A percentile compares a stretch with the other conserved stretches of the same genome.
Conservation (phyloP, 352 stramenopile genomes). For the Globisporangium nagaii region DNA sequence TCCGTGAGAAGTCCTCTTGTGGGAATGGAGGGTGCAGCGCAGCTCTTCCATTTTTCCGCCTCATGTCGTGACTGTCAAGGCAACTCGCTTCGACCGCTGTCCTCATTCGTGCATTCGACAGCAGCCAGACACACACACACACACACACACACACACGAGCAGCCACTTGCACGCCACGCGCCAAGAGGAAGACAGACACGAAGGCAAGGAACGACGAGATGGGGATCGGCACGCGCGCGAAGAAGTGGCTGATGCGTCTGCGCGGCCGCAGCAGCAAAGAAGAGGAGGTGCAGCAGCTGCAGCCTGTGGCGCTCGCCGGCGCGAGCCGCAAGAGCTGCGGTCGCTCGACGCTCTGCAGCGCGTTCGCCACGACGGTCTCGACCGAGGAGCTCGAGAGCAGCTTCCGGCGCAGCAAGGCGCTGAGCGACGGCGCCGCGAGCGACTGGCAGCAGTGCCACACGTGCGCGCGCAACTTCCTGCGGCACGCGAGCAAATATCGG, state of each 20-base stretch:
- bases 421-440: slow-evolving; percentile 35
- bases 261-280: slow-evolving; percentile 40
- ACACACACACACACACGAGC: background rate
- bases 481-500: slow-evolving; percentile 38
- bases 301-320: slow-evolving; percentile 60
- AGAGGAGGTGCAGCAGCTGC: slow-evolving; percentile 50
- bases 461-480: slow-evolving; percentile 59
- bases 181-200: too few relatives aligned
- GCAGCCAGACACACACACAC: background rate
- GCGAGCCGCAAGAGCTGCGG: slow-evolving; percentile 47
- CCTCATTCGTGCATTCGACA: slow-evolving; percentile 3
- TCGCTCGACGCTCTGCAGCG: slow-evolving; percentile 54
- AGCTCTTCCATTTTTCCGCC: too few relatives aligned
- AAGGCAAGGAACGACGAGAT: slow-evolving; percentile 14
- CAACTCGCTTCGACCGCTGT: background rate
- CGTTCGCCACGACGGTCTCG: slow-evolving; percentile 44
- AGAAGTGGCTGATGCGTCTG: slow-evolving; percentile 45
- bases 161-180: too few relatives aligned
- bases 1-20: too few relatives aligned
- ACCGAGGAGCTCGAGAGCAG: slow-evolving; percentile 26
- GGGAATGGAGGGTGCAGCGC: too few relatives aligned
- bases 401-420: slow-evolving; percentile 33
- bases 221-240: slow-evolving; percentile 37
- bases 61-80: too few relatives aligned
- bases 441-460: slow-evolving; percentile 45